A percentile compares a stretch with the other conserved stretches of the same genome.
phyloP scores from a whole-genome alignment of 1,284 basidiomycete species.

The Ustilago sp. region DNA sequence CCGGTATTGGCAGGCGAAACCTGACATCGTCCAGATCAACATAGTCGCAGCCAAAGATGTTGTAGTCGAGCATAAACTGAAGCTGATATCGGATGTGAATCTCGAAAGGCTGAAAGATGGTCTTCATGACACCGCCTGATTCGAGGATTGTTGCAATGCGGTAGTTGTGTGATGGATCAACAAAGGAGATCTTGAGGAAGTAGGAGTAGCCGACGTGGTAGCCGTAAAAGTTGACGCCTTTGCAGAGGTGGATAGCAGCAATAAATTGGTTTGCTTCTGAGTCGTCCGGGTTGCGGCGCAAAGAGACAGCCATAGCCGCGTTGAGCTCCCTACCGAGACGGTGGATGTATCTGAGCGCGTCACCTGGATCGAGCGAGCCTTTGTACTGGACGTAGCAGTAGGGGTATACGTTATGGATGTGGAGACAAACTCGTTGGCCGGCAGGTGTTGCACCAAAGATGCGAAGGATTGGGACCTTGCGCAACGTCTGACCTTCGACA shows the following conservation, averaged over 20 bases:
- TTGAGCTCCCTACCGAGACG: constrained; percentile 80
- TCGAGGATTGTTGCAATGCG: constrained; percentile 63
- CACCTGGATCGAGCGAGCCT: constrained; percentile 68
- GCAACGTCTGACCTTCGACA: constrained; percentile 75
- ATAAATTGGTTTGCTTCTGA: constrained; percentile 51
- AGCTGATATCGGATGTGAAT: constrained; percentile 88
- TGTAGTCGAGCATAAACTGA: constrained; percentile 96
- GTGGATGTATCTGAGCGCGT: constrained; percentile 77
- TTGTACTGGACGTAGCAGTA: constrained; percentile 74
- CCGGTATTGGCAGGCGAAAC: constrained; percentile 73
- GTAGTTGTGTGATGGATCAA: constrained; percentile 72
- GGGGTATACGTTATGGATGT: constrained; percentile 81
- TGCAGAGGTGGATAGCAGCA: constrained; percentile 80
- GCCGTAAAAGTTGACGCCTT: constrained; percentile 95
- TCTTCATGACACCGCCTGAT: constrained; percentile 72
- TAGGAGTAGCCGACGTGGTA: constrained; percentile 87
- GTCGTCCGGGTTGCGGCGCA: constrained; percentile 50
- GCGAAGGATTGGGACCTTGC: constrained; percentile 80
- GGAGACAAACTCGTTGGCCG: constrained; percentile 84
- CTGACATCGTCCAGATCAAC: constrained; percentile 75
- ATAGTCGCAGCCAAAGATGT: constrained; percentile 93
- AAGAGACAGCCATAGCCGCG: constrained; percentile 56
- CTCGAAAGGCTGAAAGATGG: constrained; percentile 77
- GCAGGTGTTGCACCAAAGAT: constrained; percentile 86
- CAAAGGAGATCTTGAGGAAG: constrained; percentile 87